Percentiles rank a stretch among this genome's conserved stretches.
These are phyloP conservation scores for Sechiopsis laciniata DNA, from an alignment of 306 rosid genomes.

Conservation along the genomic window DNA sequence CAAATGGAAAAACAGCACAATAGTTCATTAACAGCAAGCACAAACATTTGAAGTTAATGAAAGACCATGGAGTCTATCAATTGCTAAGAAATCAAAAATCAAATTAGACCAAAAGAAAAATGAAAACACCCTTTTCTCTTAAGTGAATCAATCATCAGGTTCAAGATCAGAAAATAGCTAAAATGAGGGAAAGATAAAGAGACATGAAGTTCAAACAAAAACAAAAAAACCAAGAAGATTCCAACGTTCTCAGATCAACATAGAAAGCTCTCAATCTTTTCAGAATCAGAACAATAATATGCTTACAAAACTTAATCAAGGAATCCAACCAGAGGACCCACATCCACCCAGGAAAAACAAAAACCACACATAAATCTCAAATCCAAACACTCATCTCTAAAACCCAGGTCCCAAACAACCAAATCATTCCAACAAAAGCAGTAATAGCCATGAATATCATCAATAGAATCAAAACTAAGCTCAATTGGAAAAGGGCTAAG, in stretches of 20 bases:
- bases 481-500: neutral
- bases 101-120: neutral
- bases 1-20: neutral
- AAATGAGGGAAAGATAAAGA: conserved; percentile 11
- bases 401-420: conserved; percentile 11
- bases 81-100: neutral
- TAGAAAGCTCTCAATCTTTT: conserved; percentile 53
- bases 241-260: conserved; percentile 47
- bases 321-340: conserved; percentile 77
- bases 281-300: conserved; percentile 45
- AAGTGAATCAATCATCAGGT: neutral
- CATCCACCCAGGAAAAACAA: conserved; percentile 40
- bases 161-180: conserved; percentile 2
- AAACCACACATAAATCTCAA: conserved; percentile 24
- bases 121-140: neutral
- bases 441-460: neutral
- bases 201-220: conserved; percentile 32
- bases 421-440: neutral
- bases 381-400: conserved; percentile 22
- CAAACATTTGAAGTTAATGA: conserved; percentile 2
- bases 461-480: neutral
- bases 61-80: conserved; percentile 2
- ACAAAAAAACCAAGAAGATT: conserved; percentile 44
- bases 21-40: neutral
- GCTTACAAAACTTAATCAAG: conserved; percentile 39